Base-by-base conservation (phyloP, 2,329 filamentous ascomycete species). In the Microdochium bolleyi region DNA sequence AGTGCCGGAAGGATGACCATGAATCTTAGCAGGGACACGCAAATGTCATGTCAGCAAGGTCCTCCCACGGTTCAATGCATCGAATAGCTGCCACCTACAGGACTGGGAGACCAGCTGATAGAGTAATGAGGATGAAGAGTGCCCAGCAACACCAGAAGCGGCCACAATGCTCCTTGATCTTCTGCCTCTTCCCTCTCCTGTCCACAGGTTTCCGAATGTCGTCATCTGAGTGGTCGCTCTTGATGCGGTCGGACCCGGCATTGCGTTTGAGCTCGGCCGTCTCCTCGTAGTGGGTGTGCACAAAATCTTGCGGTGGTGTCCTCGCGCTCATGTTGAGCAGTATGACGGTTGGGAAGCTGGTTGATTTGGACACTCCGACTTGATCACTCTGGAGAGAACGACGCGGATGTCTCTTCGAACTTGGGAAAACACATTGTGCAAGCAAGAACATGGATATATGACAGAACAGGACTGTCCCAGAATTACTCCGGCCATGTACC, bases 1-100 rank as follows among this genome's bases (percentile, higher is more conserved):
- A 72, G 61, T 10, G 68, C 69, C 16, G 70, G 70, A 9, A 73
- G 63, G 19, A 65, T 61, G 49, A 70, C 58, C 1, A 69, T 54
- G 59, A 73, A 72, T 52, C 70, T 73, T 24, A 67, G 62, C 3
- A 68, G 64, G 7, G 66, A 64, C 1, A 64, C 60, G 30, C 30
- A 34, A 41, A 41, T 16, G 37, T 11, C n/a, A n/a, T 41, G n/a
- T 41, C 19, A 41, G 37, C 9, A 34, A 34, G 16, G 9, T 34
- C 9, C 30, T 9, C 9, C 30, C 30, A 34, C 9, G 30, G 9
- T 9, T 34, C 9, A 34, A 34, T 34, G 37, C 5, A 19, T 41
- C 19, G 37, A 41, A 5, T 41, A 5, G n/a, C n/a, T n/a, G n/a
- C n/a, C n/a, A 34, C 49, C 34, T 22, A 48, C 44, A 48, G 44